Base-by-base conservation (phyloP, 1,284 basidiomycete genomes). In the Polyporus tsugae region DNA sequence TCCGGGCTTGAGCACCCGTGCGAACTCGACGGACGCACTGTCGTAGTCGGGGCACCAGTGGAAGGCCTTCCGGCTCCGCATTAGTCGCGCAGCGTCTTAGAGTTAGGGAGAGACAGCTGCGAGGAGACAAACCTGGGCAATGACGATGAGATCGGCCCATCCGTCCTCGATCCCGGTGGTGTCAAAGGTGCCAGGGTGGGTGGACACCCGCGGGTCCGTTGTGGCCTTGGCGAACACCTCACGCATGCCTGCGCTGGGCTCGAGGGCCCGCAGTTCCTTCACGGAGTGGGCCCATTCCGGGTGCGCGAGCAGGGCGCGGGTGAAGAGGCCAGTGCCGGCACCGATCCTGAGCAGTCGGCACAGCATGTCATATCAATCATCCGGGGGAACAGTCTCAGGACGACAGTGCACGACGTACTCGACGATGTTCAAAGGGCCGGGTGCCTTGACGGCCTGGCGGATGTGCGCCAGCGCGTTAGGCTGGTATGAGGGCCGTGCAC, bases 11-110 rank as follows among this genome's bases (percentile, higher is more conserved):
- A 95, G 80, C 73, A 93, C 86, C 42, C 93, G 85, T 29, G 86
- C 83, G 75, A 95, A 91, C 76, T 95, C 93, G 0, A 78, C 79
- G 17, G 84, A 83, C 1, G 92, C 91, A 65, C 82, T 84, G 67
- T 88, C 83, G 76, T 88, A 91, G 76, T 94, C 86, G 2, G 90
- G 90, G 74, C 91, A 93, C 93, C 93, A 95, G 79, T 95, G 93
- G 76, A 89, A 95, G 15, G 93, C 93, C 89, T 94, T 25, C 5
- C 62, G 22, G 46, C 7, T 15, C 15, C 9, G 29, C 52, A n/a
- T 57, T 36, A 55, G 29, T 13, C 53, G 7, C 36, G 1, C 1
- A 25, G 22, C 6, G 22, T 33, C 60, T 17, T 0, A 60, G 15
- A 25, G 46, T 11, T 17, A 17, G 29, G 15, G n/a, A 22, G 60